phyloP scores from a whole-genome alignment of 306 rosid genomes.

The Ammopiptanthus mongolicus region DNA sequence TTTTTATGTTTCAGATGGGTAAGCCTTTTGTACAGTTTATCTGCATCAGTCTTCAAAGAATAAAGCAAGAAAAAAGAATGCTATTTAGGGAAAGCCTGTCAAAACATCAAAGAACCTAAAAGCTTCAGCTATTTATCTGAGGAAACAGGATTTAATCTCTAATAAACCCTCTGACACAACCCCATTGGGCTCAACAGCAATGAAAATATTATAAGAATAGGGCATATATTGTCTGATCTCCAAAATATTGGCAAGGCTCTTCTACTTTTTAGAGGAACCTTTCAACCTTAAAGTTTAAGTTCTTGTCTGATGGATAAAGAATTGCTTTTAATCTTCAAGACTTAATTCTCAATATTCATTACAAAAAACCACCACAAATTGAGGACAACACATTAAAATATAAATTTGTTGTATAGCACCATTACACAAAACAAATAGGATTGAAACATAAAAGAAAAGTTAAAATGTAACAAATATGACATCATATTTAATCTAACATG shows the following conservation, averaged over 20 bases:
- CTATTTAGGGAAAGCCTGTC: neutral
- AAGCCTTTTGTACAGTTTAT: slow-evolving; percentile 54
- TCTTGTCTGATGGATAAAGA: neutral
- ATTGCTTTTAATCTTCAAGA: neutral
- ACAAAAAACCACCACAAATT: neutral
- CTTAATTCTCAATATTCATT: neutral
- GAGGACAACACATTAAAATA: neutral
- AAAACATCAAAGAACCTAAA: neutral
- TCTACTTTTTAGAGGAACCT: neutral
- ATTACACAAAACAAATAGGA: neutral
- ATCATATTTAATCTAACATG: neutral
- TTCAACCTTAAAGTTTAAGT: neutral
- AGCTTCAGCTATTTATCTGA: neutral
- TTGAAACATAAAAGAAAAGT: neutral
- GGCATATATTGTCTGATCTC: neutral
- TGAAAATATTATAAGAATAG: neutral
- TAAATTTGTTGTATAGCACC: neutral
- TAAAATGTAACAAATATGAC: neutral
- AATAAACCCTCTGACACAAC: neutral
- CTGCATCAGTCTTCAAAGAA: slow-evolving; percentile 58
- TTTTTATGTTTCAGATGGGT: slow-evolving; percentile 33
- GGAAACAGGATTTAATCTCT: neutral
- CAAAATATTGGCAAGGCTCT: neutral
- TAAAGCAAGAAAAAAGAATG: neutral
- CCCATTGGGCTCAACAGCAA: neutral